Base-by-base conservation (phyloP, 2,329 filamentous ascomycete genomes). In the Paecilomyces sp. region DNA sequence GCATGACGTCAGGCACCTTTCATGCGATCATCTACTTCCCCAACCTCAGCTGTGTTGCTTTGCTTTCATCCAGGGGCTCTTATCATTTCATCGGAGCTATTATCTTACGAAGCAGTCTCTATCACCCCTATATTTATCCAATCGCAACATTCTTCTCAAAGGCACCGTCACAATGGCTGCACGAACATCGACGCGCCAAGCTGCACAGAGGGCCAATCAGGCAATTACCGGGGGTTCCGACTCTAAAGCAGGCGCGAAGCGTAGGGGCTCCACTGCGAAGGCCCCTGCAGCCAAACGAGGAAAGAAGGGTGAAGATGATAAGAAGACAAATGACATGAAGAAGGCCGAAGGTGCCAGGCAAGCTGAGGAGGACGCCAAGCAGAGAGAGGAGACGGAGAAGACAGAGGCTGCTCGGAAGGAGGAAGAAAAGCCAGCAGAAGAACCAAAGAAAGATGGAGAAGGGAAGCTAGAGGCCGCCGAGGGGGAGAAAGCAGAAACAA, bases 131-230 rank as follows among this genome's bases (percentile, higher is more conserved):
- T 47, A 47, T 24, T 15, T 15, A 15, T 13, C n/a, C 34, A 50
- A 36, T 36, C 24, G n/a, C 6, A 8, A 22, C 30, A 55, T 55
- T 22, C 13, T 34, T 33, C 54, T 55, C 15, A 12, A 13, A 6
- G 15, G 30, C 12, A 30, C 7, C 11, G n/a, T 34, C 50, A 67
- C 56, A 33, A 74, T 76, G 70, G 63, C 67, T 57, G 58, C 69
- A 53, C 66, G 75, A 61, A 73, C 74, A 52, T 79, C 77, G 4
- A 71, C 76, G 15, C 76, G 77, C 33, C 70, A 76, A 61, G 76
- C 77, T 4, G 76, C 76, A 8, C 71, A 72, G 55, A 77, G 78
- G 64, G 76, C 77, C 33, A 77, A 77, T 58, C 70, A 77, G 61
- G 74, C 76, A 28, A 73, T 76, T 60, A 61, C 70, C 54, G 67